Percentiles rank a stretch among this genome's conserved stretches.
Evolutionary conservation across 805 yeast species (phyloP).

Genomic region (Ogataea allantospora): DNA sequence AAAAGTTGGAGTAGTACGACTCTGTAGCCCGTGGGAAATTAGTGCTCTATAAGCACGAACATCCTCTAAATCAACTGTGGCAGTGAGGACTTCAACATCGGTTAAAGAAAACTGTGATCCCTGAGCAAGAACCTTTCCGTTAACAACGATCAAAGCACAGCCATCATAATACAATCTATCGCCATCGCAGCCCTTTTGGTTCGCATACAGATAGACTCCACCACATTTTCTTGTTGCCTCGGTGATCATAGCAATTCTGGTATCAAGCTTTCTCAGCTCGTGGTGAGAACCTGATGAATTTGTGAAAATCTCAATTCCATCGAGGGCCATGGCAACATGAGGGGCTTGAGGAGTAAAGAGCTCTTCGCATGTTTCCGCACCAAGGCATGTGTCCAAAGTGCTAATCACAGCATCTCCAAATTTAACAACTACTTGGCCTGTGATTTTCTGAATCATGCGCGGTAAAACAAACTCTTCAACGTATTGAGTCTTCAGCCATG

Average conservation of each 20-base stretch:
- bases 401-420: constrained; percentile 91
- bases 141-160: constrained; percentile 89
- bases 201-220: constrained; percentile 89
- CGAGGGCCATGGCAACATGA: constrained; percentile 85
- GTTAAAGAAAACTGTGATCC: constrained; percentile 85
- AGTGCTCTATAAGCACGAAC: constrained; percentile 77
- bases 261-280: constrained; percentile 84
- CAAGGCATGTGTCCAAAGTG: constrained; percentile 82
- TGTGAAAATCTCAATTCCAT: constrained; percentile 96
- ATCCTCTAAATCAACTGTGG: constrained; percentile 90
- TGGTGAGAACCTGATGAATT: constrained; percentile 98
- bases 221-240: constrained; percentile 97
- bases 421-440: constrained; percentile 65
- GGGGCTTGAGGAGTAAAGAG: constrained; percentile 96
- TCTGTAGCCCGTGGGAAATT: constrained; percentile 77
- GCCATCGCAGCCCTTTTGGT: constrained; percentile 98
- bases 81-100: constrained; percentile 94
- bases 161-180: constrained; percentile 97
- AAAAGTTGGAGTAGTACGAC: constrained; percentile 41
- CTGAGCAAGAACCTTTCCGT: constrained; percentile 90
- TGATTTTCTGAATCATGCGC: constrained; percentile 56
- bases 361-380: constrained; percentile 99
- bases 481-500: constrained; percentile 81
- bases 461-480: constrained; percentile 78
- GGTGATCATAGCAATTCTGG: constrained; percentile 77